Evolutionary conservation across 148 eudicot genomes (phyloP).

Genomic region (Spergularia marina): DNA sequence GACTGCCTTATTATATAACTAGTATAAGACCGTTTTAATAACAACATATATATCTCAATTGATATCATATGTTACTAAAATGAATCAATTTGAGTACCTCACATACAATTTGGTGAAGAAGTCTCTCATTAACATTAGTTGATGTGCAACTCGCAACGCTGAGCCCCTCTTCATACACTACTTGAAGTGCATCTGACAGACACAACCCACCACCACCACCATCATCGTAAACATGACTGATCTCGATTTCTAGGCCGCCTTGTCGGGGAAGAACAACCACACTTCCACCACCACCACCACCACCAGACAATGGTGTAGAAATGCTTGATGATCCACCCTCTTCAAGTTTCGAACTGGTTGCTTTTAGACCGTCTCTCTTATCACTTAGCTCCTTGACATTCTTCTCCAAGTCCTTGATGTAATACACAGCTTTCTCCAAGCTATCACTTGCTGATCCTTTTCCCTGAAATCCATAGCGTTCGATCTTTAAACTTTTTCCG

Average conservation of each 20-base stretch:
- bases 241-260: conserved; percentile 35
- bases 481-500: too few species aligned
- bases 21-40: too few species aligned
- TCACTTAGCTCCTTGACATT: conserved; percentile 28
- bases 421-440: conserved; percentile 33
- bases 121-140: conserved; percentile 25
- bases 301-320: neutral
- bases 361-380: conserved; percentile 38
- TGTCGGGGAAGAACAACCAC: conserved; percentile 12
- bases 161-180: conserved; percentile 36
- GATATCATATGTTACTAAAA: neutral
- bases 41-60: too few species aligned
- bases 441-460: conserved; percentile 39
- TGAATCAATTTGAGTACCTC: conserved; percentile 32
- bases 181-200: conserved; percentile 32
- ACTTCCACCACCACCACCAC: conserved; percentile 12
- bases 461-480: conserved; percentile 24
- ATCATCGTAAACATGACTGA: conserved; percentile 17
- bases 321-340: conserved; percentile 18
- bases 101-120: conserved; percentile 36
- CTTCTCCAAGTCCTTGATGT: conserved; percentile 39
- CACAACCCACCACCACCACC: conserved; percentile 13
- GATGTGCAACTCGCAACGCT: conserved; percentile 34
- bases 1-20: too few species aligned
- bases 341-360: neutral